These are phyloP conservation scores for Penicillium sp. DNA, from an alignment of 2,329 filamentous ascomycete species.

Conservation along the genomic window DNA sequence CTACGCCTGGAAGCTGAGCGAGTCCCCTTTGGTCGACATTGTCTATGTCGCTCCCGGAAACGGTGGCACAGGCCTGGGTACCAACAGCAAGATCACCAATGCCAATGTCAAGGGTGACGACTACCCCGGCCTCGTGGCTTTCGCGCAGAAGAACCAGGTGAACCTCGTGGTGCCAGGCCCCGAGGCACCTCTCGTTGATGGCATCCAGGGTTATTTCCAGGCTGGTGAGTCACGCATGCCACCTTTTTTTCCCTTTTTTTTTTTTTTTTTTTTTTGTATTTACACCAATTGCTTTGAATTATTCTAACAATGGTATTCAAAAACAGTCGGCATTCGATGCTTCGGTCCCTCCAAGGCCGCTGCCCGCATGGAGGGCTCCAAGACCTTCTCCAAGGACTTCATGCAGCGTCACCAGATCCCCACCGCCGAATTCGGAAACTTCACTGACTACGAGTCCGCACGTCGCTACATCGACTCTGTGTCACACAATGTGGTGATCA, in stretches of 20 bases:
- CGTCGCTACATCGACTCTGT: slow-evolving; percentile 71
- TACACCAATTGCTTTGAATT: not conserved
- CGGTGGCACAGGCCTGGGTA: slow-evolving; percentile 70
- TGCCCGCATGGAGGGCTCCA: slow-evolving; percentile 90
- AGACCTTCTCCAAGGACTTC: slow-evolving; percentile 96
- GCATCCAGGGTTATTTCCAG: slow-evolving; percentile 80
- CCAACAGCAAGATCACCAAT: slow-evolving; percentile 66
- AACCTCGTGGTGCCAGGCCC: slow-evolving; percentile 88
- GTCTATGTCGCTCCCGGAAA: slow-evolving; percentile 75
- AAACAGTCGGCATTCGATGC: slow-evolving; percentile 66
- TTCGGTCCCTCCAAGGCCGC: slow-evolving; percentile 86
- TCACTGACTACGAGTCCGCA: slow-evolving; percentile 72
- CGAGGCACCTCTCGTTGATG: slow-evolving; percentile 89
- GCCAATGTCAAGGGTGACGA: slow-evolving; percentile 71
- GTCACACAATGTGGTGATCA: slow-evolving; percentile 80
- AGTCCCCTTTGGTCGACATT: slow-evolving; percentile 74
- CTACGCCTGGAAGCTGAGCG: slow-evolving; percentile 87
- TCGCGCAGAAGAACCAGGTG: slow-evolving; percentile 70
- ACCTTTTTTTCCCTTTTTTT: not conserved
- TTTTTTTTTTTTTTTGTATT: not conserved
- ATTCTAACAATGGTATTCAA: slow-evolving; percentile 9
- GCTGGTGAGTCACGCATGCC: slow-evolving; percentile 43
- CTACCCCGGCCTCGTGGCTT: slow-evolving; percentile 72
- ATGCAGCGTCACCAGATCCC: slow-evolving; percentile 90
- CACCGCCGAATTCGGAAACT: slow-evolving; percentile 88